phyloP scores from a whole-genome alignment of 2,329 filamentous ascomycete genomes.

The Biscogniauxia sp. region DNA sequence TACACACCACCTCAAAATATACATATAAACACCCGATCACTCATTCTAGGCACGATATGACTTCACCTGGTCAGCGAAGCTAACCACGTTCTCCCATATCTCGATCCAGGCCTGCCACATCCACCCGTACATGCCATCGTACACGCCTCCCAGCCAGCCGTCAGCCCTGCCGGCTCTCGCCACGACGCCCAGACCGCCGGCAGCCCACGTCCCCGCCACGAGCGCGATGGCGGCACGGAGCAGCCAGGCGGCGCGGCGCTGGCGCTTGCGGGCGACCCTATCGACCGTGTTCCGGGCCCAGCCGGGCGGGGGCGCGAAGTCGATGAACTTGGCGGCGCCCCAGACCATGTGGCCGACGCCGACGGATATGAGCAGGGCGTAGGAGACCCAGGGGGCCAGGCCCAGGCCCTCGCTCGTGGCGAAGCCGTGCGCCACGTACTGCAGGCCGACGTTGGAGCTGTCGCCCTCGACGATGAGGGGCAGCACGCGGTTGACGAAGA shows the following conservation, averaged over 20 bases:
- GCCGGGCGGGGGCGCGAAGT: slow-evolving; percentile 56
- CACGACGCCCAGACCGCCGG: slow-evolving; percentile 75
- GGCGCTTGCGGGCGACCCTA: slow-evolving; percentile 49
- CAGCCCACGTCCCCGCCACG: slow-evolving; percentile 68
- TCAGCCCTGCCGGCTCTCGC: slow-evolving; percentile 65
- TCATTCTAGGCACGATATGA: too few species aligned
- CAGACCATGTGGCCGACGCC: slow-evolving; percentile 78
- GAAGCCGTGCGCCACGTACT: slow-evolving; percentile 84
- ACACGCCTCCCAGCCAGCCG: slow-evolving; percentile 79
- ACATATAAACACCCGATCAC: too few species aligned
- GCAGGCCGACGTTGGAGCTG: slow-evolving; percentile 79
- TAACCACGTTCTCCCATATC: neutral
- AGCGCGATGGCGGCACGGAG: slow-evolving; percentile 60
- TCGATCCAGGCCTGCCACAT: slow-evolving; percentile 3
- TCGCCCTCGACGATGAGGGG: slow-evolving; percentile 78
- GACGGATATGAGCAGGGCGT: slow-evolving; percentile 63
- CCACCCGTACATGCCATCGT: slow-evolving; percentile 65
- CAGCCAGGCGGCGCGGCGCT: slow-evolving; percentile 66
- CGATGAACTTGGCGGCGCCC: slow-evolving; percentile 82
- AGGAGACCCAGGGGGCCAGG: slow-evolving; percentile 60
- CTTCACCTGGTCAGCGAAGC: too few species aligned
- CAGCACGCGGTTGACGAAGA: slow-evolving; percentile 71
- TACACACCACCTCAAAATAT: too few species aligned
- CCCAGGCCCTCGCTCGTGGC: slow-evolving; percentile 56
- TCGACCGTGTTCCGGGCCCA: slow-evolving; percentile 49